Evolutionary conservation across 768 basidiomycete genomes (phyloP).

Genomic region (Lentinula sp.): DNA sequence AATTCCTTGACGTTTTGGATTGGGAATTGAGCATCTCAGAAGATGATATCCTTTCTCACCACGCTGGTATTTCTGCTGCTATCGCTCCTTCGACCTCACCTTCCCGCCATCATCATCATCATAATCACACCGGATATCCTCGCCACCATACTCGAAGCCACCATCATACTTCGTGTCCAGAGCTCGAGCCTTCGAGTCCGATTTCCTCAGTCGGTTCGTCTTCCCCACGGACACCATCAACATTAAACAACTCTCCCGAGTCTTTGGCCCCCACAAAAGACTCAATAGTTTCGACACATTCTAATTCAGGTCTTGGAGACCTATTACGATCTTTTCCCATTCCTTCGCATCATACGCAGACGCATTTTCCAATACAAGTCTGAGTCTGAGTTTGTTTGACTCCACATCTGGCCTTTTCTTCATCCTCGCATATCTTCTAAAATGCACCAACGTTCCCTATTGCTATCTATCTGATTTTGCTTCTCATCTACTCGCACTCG

Average conservation of each 20-base stretch:
- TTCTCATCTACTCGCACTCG: background rate
- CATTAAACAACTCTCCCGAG: background rate
- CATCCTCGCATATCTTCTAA: background rate
- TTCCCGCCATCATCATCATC: background rate
- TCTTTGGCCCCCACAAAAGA: background rate
- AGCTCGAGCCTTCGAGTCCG: conserved; percentile 4
- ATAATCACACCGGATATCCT: too few species aligned
- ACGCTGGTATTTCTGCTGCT: conserved; percentile 23
- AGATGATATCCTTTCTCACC: conserved; percentile 52
- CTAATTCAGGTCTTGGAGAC: background rate
- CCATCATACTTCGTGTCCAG: background rate
- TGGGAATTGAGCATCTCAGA: conserved; percentile 67
- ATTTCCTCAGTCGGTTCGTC: background rate
- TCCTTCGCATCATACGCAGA: conserved; percentile 8
- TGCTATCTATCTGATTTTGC: background rate
- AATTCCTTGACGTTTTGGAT: conserved; percentile 75
- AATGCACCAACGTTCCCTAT: background rate
- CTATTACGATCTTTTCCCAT: conserved; percentile 1
- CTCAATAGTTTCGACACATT: background rate
- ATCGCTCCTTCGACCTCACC: conserved; percentile 14
- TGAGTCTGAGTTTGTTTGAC: background rate
- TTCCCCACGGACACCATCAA: conserved; percentile 1
- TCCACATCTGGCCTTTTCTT: background rate
- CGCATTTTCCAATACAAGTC: conserved; percentile 12
- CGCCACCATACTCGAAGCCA: background rate